Evolutionary conservation across 192 early-diverging fungal genomes (phyloP).

Genomic region (Coemansia sp.): DNA sequence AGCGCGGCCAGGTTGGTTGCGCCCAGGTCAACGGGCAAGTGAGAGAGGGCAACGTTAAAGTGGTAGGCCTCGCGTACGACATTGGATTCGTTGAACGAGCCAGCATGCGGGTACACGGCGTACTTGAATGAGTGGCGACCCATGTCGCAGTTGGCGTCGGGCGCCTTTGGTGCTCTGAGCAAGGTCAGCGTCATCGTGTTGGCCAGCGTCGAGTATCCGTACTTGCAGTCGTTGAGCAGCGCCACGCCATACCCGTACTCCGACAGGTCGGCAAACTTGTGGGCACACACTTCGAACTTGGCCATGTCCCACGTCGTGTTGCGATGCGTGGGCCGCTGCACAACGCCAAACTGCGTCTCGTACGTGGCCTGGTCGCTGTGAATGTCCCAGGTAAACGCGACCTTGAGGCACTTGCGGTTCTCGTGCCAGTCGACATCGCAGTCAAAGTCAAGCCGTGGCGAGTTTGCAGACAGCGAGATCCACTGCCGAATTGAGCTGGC

Average conservation of each 20-base stretch:
- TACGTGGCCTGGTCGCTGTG: conserved; percentile 82
- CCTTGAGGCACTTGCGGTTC: conserved; percentile 84
- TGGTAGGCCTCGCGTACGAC: conserved; percentile 86
- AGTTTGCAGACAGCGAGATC: conserved; percentile 71
- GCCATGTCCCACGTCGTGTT: conserved; percentile 89
- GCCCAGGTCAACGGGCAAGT: conserved; percentile 31
- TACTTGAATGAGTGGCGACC: conserved; percentile 82
- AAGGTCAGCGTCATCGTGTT: conserved; percentile 82
- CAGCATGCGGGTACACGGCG: conserved; percentile 85
- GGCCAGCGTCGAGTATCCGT: conserved; percentile 82
- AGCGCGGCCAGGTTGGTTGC: background rate
- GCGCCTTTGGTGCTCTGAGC: conserved; percentile 83
- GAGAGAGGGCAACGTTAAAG: conserved; percentile 80
- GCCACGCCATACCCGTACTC: conserved; percentile 95
- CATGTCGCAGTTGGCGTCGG: conserved; percentile 58
- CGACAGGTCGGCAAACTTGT: conserved; percentile 96
- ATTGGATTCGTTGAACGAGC: conserved; percentile 74
- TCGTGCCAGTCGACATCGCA: conserved; percentile 92
- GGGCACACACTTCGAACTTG: conserved; percentile 95
- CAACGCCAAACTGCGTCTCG: conserved; percentile 90
- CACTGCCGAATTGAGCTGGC: conserved; percentile 69
- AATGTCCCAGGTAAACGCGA: conserved; percentile 89
- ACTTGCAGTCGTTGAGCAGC: conserved; percentile 95
- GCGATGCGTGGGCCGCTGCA: conserved; percentile 91
- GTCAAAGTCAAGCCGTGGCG: conserved; percentile 81